Conservation (phyloP, 768 basidiomycete genomes). For the Strobilomyces dryophilus region DNA sequence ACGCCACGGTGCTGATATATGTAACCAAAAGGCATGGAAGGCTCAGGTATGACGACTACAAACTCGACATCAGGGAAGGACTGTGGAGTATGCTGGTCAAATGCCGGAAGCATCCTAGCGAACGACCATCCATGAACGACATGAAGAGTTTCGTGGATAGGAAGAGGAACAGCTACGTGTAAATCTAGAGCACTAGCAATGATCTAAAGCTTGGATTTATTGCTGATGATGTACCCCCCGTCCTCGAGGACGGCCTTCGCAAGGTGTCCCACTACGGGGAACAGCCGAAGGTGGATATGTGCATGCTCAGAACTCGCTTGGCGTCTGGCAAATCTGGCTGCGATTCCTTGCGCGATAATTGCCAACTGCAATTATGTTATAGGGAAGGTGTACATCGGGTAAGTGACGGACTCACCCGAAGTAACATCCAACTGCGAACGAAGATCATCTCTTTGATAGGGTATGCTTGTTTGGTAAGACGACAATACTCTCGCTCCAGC, state of each 20-base stretch:
- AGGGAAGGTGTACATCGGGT: neutral
- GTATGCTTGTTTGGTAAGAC: conserved; percentile 57
- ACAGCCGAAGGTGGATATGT: conserved; percentile 37
- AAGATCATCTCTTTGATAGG: conserved; percentile 79
- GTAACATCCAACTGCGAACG: conserved; percentile 82
- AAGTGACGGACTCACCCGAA: conserved; percentile 49
- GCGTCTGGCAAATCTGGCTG: conserved; percentile 76
- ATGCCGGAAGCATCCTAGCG: conserved; percentile 15
- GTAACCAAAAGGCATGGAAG: conserved; percentile 9
- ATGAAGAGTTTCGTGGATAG: conserved; percentile 16
- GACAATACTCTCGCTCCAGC: conserved; percentile 80
- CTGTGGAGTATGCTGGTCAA: conserved; percentile 17
- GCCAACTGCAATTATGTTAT: conserved; percentile 45
- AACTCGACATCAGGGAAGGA: conserved; percentile 11
- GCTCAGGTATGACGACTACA: conserved; percentile 19
- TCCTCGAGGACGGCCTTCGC: conserved; percentile 59
- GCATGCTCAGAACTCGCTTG: conserved; percentile 90
- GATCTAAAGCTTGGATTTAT: conserved; percentile 26
- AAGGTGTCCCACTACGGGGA: conserved; percentile 60
- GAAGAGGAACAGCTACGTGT: conserved; percentile 16
- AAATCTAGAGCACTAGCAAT: neutral
- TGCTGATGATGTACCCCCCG: conserved; percentile 34
- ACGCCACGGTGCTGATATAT: conserved; percentile 17
- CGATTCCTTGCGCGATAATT: conserved; percentile 86
- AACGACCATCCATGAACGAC: conserved; percentile 13